Evolutionary conservation across 768 basidiomycete genomes (phyloP), one percentile per base, ranked within the genome.

Genomic region (Lactarius tabidus): DNA sequence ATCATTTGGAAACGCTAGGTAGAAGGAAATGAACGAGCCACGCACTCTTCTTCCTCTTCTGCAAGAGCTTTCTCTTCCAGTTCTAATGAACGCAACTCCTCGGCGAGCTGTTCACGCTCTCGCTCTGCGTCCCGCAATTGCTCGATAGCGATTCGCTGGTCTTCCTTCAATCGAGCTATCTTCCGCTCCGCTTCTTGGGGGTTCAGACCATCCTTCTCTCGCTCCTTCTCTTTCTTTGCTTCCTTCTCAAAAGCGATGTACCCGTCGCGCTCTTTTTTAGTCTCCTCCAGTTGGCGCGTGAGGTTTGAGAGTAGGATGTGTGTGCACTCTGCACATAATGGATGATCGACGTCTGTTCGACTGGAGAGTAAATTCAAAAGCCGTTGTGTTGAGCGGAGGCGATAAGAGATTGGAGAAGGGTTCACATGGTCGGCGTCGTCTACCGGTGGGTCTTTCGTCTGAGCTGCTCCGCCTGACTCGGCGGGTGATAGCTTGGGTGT

Each of bases 161-260:
- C 91, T 53, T 78, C 73, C 74, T 84, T 88, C 67, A 93, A 76
- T 71, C 81, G 85, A 68, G 86, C 86, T 56, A 93, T 90, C 77
- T 84, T 88, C 77, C 79, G 83, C 70, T 88, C 85, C 10, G 86
- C 84, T 69, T 89, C 87, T 66, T 86, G 87, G 68, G 78, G 83
- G 33, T 80, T 83, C 69, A 82, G 71, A 4, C 83, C 85, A 61
- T 85, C 85, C 17, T 79, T 79, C 70, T 89, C 87, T 53, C 87
- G 79, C 69, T 95, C 92, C 69, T 81, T 85, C 74, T 95, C 90
- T 75, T 87, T 91, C 72, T 86, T 82, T 4, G 91, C 83, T 68
- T 95, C 91, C 74, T 88, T 89, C 75, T 96, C 94, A 72, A 95
- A 98, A 0, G 92, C 91, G 67, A 93, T 87, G 74, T 96, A 97